Conservation (phyloP, 345 rosid species). For the Mangifera indica region DNA sequence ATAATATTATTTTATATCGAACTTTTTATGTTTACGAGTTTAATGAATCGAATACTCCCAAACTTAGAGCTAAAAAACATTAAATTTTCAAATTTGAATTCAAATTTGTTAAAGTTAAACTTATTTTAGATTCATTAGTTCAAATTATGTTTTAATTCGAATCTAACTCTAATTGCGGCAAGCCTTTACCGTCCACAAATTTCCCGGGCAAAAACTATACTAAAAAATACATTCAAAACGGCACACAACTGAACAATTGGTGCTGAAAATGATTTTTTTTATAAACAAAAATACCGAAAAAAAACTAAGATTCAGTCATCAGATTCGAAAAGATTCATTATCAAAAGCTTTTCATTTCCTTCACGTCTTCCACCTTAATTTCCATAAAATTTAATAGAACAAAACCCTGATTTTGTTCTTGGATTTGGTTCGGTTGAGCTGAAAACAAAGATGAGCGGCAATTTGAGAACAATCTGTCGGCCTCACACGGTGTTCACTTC, state of each 20-base stretch:
- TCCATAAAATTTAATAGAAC: background rate
- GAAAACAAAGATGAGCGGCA: constrained; percentile 51
- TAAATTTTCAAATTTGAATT: too few species aligned
- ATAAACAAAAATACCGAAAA: constrained; percentile 8
- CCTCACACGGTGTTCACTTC: constrained; percentile 64
- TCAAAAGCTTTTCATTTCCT: constrained; percentile 15
- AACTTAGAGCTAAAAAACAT: too few species aligned
- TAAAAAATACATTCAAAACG: constrained; percentile 9
- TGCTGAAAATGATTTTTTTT: constrained; percentile 15
- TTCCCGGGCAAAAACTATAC: constrained; percentile 12
- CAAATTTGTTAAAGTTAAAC: too few species aligned
- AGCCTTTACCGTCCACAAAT: constrained; percentile 23
- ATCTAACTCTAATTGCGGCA: background rate
- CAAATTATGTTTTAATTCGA: too few species aligned
- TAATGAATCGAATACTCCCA: too few species aligned
- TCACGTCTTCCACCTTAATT: constrained; percentile 21
- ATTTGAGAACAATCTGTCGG: constrained; percentile 59
- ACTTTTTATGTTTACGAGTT: too few species aligned
- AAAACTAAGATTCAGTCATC: constrained; percentile 15
- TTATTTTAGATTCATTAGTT: too few species aligned
- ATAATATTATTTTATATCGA: too few species aligned
- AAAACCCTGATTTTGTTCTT: constrained; percentile 3
- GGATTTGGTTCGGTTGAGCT: background rate
- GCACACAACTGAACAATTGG: background rate
- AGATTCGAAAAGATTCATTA: constrained; percentile 26